phyloP scores from a whole-genome alignment of 345 rosid species.

The Combretum micranthum region DNA sequence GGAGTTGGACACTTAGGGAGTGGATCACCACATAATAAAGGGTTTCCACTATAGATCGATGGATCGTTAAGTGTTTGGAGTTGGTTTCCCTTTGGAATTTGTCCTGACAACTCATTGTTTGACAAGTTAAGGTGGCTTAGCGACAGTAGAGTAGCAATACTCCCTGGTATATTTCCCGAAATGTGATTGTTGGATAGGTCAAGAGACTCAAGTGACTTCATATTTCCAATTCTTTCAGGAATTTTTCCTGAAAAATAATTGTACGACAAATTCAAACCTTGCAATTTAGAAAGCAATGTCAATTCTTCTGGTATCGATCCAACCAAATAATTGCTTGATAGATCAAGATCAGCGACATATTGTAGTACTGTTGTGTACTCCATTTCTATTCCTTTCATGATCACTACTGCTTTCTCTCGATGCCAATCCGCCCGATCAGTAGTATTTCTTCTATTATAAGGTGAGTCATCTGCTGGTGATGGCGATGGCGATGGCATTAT shows the following conservation, averaged over 20 bases:
- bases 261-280: conserved; percentile 32
- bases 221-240: conserved; percentile 31
- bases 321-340: conserved; percentile 24
- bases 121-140: conserved; percentile 3
- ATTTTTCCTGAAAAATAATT: conserved; percentile 41
- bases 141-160: background rate
- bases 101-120: background rate
- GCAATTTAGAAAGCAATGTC: conserved; percentile 19
- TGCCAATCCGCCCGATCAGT: too few species aligned
- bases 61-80: conserved; percentile 1
- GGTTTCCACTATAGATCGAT: background rate
- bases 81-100: background rate
- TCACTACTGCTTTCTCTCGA: background rate
- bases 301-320: conserved; percentile 24
- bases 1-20: background rate
- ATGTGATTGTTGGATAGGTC: conserved; percentile 44
- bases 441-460: too few species aligned
- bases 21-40: background rate
- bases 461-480: too few species aligned
- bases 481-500: background rate
- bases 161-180: conserved; percentile 37
- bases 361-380: background rate
- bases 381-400: background rate
- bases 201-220: conserved; percentile 25
- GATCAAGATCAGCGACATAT: conserved; percentile 22